phyloP scores from a whole-genome alignment of 164 flowering plant species.

The Stephania yunnanensis region DNA sequence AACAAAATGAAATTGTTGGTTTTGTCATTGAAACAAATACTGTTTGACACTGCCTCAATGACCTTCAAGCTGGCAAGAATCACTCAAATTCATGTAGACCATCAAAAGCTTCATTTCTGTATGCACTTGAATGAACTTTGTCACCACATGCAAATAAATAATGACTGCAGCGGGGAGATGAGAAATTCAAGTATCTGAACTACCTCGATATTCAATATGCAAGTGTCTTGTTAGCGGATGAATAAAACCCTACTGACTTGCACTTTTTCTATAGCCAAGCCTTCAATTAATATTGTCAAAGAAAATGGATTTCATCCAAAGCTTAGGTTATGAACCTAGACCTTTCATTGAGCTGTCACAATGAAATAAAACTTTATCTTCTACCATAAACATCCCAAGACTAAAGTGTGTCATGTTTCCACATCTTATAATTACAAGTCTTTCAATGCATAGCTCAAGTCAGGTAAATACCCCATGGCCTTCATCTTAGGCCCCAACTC shows the following conservation, averaged over 20 bases:
- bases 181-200: no score
- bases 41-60: background rate
- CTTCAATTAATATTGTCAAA: background rate
- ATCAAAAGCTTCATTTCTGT: background rate
- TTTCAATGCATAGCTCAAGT: constrained; percentile 12
- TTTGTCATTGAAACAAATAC: background rate
- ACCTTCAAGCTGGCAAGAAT: background rate
- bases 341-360: background rate
- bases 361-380: no score
- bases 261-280: background rate
- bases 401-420: background rate
- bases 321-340: background rate
- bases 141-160: background rate
- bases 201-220: background rate
- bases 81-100: background rate
- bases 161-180: background rate
- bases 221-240: background rate
- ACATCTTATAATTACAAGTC: constrained; percentile 13
- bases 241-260: background rate
- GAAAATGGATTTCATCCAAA: background rate
- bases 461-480: constrained; percentile 13
- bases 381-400: background rate
- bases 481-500: constrained; percentile 28
- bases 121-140: background rate
- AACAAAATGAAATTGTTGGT: background rate